phyloP scores from a whole-genome alignment of 2,329 filamentous ascomycete species.

The Arthrobotrys megalospora region DNA sequence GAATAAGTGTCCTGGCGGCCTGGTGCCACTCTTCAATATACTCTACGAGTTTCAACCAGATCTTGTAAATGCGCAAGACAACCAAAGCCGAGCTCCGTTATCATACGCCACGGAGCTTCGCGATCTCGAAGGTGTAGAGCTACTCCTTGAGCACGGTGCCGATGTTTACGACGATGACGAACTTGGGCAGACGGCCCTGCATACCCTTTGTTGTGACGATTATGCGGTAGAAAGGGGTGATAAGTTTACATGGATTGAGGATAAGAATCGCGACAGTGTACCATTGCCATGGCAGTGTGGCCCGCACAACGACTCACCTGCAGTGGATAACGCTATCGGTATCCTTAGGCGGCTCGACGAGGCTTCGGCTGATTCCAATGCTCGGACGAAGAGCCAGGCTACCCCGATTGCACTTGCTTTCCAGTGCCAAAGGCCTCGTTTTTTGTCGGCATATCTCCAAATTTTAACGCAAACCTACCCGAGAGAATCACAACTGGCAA shows the following conservation, averaged over 20 bases:
- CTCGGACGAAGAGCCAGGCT: not conserved
- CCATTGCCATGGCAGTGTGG: too few species aligned
- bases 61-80: slow-evolving; percentile 18
- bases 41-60: not conserved
- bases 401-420: not conserved
- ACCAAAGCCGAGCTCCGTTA: slow-evolving; percentile 12
- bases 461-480: not conserved
- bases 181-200: slow-evolving; percentile 9
- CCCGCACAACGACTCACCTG: too few species aligned
- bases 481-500: not conserved
- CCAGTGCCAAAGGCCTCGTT: not conserved
- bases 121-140: not conserved
- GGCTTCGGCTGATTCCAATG: not conserved
- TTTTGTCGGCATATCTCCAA: not conserved
- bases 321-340: not conserved
- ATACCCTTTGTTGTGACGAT: not conserved
- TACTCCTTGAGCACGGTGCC: not conserved
- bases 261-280: too few species aligned
- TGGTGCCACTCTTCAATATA: not conserved
- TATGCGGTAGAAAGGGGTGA: too few species aligned
- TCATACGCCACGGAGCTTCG: not conserved
- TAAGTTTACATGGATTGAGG: too few species aligned
- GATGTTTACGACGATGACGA: slow-evolving; percentile 29
- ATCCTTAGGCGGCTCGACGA: not conserved
- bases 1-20: too few species aligned